Conservation (phyloP, 768 basidiomycete species). For the Plicaturopsis crispa region DNA sequence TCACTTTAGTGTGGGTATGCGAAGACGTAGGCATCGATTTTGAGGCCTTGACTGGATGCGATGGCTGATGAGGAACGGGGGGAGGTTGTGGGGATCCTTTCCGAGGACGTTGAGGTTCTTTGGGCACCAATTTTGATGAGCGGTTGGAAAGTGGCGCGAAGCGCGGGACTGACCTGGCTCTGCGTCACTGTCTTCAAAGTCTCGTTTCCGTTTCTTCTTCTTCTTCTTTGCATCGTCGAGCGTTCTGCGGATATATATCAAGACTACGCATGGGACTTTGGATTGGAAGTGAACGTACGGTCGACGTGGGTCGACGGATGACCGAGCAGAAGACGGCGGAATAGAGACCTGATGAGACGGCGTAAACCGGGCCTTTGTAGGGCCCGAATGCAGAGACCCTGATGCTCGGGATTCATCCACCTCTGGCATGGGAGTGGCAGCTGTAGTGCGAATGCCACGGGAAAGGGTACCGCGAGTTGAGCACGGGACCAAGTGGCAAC, state of each 20-base stretch:
- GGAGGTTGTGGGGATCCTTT: slow-evolving; percentile 50
- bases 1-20: slow-evolving; percentile 44
- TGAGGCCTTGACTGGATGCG: slow-evolving; percentile 42
- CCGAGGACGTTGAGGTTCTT: slow-evolving; percentile 45
- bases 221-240: slow-evolving; percentile 61
- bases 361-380: slow-evolving; percentile 38
- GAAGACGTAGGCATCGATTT: slow-evolving; percentile 41
- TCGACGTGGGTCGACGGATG: slow-evolving; percentile 57
- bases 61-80: slow-evolving; percentile 25
- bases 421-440: slow-evolving; percentile 42
- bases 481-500: neutral
- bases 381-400: slow-evolving; percentile 24
- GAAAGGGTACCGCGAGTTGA: slow-evolving; percentile 1
- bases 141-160: too few species aligned
- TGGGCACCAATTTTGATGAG: too few species aligned
- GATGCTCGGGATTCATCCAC: slow-evolving; percentile 50
- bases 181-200: slow-evolving; percentile 61
- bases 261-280: slow-evolving; percentile 2
- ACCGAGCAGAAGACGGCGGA: slow-evolving; percentile 41
- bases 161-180: slow-evolving; percentile 41
- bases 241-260: slow-evolving; percentile 13
- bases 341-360: slow-evolving; percentile 37
- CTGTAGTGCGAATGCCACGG: slow-evolving; percentile 7
- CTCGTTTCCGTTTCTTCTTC: slow-evolving; percentile 83
- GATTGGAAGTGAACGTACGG: slow-evolving; percentile 32